A percentile compares a stretch with the other conserved stretches of the same genome.
These are phyloP conservation scores for Russula foetens DNA, from an alignment of 768 basidiomycete species.

Conservation along the genomic window DNA sequence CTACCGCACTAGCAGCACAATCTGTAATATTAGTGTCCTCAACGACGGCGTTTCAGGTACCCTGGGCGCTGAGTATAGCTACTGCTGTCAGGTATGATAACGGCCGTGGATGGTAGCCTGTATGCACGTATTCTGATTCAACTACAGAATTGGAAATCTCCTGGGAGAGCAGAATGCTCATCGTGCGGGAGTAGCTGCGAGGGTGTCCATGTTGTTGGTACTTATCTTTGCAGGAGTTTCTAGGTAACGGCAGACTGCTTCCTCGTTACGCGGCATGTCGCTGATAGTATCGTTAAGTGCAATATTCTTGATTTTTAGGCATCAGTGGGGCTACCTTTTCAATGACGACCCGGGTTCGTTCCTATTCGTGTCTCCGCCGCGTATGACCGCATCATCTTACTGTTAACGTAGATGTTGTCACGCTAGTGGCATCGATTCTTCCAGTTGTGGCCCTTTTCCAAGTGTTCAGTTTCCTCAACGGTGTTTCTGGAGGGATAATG, in stretches of 20 bases:
- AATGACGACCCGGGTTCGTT: constrained; percentile 41
- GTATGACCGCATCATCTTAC: not conserved
- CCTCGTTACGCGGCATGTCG: not conserved
- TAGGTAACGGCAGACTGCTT: constrained; percentile 35
- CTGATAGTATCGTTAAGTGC: constrained; percentile 24
- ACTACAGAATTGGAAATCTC: constrained; percentile 71
- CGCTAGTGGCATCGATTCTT: constrained; percentile 45
- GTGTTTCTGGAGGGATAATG: constrained; percentile 67
- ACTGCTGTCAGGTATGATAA: constrained; percentile 77
- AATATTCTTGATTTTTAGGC: constrained; percentile 36
- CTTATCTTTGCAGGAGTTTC: constrained; percentile 55
- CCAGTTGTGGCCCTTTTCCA: constrained; percentile 69
- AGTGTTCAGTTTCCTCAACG: constrained; percentile 72
- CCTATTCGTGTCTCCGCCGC: not conserved
- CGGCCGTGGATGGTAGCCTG: not conserved
- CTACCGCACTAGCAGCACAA: constrained; percentile 78
- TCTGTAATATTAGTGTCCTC: constrained; percentile 74
- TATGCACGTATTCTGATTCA: not conserved
- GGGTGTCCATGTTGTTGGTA: constrained; percentile 57
- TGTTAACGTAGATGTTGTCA: constrained; percentile 29
- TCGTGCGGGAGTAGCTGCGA: constrained; percentile 63
- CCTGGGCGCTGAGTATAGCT: constrained; percentile 76
- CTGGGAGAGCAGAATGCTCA: constrained; percentile 71
- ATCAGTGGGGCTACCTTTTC: constrained; percentile 51
- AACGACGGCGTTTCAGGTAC: constrained; percentile 74